Base-by-base conservation (phyloP, 768 basidiomycete species). In the Tephrocybe rancida region DNA sequence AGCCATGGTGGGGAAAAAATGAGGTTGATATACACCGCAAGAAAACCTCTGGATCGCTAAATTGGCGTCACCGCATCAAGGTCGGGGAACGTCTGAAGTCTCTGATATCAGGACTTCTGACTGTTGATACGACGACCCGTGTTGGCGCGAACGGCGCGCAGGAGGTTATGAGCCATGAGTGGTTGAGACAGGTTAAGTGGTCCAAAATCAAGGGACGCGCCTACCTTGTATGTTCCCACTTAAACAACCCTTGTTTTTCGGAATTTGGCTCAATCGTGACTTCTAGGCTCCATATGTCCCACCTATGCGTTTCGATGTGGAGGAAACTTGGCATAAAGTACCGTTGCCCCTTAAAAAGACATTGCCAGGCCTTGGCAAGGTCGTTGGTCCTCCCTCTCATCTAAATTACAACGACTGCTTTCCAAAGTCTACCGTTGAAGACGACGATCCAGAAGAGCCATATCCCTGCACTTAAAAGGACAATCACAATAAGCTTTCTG, bases 151-250 rank as follows among this genome's bases (percentile, higher is more conserved):
- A 62, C 0, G 70, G 65, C 27, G 62, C 66, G 21, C 48, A 60
- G 2, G 69, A 76, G 21, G 70, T 83, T 7, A 63, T 63, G 37
- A 50, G 58, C 5, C 80, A 84, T 50, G 66, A 71, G 1, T 86
- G 79, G 79, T 59, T 85, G 38, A 54, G 57, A 4, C 63, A 67
- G 19, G 66, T 85, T 11, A 70, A 79, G 50, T 84, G 82, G 83
- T 62, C 62, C 18, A 74, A 72, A 60, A 73, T 84, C 67, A 57
- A 69, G 10, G 60, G 63, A 0, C 71, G 77, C 35, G 63, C 68
- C 29, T 81, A 82, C 48, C 54, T 76, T 26, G 84, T 84, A 62
- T 42, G 81, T 68, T 30, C 16, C 39, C 56, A 16, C 29, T 38
- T 18, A n/a, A n/a, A 47, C 27, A 7, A n/a, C 43, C 42, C 35